Evolutionary conservation across 2,329 filamentous ascomycete species (phyloP).

Genomic region (Apiospora rasikravindrae): DNA sequence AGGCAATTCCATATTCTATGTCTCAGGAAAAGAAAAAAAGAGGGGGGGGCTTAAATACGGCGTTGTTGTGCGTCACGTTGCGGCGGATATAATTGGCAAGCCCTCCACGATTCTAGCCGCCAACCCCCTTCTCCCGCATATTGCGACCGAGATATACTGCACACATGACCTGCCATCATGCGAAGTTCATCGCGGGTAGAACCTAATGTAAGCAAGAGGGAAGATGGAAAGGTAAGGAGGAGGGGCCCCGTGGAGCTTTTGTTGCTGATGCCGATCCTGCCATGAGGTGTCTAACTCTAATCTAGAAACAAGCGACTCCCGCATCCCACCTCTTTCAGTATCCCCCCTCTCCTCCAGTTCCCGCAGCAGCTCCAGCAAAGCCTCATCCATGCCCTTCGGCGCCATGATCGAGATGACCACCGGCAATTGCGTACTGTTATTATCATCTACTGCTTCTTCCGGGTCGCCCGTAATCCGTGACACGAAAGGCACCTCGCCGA

Average conservation of each 20-base stretch:
- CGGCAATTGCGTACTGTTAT: slow-evolving; percentile 21
- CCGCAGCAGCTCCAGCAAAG: slow-evolving; percentile 24
- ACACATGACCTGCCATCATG: no score
- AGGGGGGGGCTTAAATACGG: no score
- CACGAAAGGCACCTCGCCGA: slow-evolving; percentile 26
- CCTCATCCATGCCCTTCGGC: slow-evolving; percentile 22
- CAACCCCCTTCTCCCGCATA: no score
- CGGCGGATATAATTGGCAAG: no score
- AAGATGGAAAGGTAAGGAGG: no score
- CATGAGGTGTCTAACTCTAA: neutral
- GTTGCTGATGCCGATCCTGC: neutral
- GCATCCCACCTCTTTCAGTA: neutral
- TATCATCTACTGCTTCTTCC: neutral
- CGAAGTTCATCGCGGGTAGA: no score
- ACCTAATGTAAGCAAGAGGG: no score
- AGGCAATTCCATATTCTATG: no score
- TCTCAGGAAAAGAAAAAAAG: no score
- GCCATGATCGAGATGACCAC: slow-evolving; percentile 27
- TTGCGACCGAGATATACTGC: no score
- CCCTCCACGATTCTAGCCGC: no score
- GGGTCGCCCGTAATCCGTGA: slow-evolving; percentile 23
- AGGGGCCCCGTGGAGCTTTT: neutral
- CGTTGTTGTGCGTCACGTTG: no score
- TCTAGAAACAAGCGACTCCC: neutral
- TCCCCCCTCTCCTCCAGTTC: slow-evolving; percentile 20